Evolutionary conservation across 441 rosid genomes (phyloP), one percentile per base, ranked within the genome.

Genomic region (Sinapis alba): DNA sequence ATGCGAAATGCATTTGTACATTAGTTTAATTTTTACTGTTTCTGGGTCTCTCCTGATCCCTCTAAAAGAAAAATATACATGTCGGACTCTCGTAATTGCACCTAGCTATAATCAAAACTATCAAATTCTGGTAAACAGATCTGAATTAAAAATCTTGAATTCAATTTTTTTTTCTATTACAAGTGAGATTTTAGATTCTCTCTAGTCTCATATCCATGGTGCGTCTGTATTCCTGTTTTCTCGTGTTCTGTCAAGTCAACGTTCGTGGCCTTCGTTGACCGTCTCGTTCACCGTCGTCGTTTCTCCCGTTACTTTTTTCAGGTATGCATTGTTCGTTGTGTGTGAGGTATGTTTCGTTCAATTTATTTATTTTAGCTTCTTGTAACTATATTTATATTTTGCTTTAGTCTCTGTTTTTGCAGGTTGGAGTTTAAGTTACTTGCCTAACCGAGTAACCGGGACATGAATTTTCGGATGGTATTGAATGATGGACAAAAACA

Each of bases 1-100:
- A 78, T 78, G 77, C 72, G 26, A 38, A 53, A 72, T 62, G 78
- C 81, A 73, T 78, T 78, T 78, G 77, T 78, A 78, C 71, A 78
- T 78, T n/a, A n/a, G 65, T 24, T 62, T 60, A 2, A 4, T 67
- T 72, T 50, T 78, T 72, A 68, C 77, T 78, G 60, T 72, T 53
- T 28, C 4, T 53, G 6, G 5, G 56, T 7, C 16, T 60, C 56
- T 47, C 2, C 12, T 0, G n/a, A n/a, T 6, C 1, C 8, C 23
- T 60, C 27, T 5, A 15, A 16, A 11, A 23, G 6, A 18, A 53
- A n/a, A n/a, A n/a, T n/a, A 58, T 2, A 3, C 16, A 51, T 53
- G 61, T 62, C 36, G 21, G 8, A 4, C 34, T 16, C 47, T 4
- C 2, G 47, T 67, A 38, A 36, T 20, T 47, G 38, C 26, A 36